Base-by-base conservation (phyloP, 768 basidiomycete species). In the Tylopilus plumbeoviolaceoides region DNA sequence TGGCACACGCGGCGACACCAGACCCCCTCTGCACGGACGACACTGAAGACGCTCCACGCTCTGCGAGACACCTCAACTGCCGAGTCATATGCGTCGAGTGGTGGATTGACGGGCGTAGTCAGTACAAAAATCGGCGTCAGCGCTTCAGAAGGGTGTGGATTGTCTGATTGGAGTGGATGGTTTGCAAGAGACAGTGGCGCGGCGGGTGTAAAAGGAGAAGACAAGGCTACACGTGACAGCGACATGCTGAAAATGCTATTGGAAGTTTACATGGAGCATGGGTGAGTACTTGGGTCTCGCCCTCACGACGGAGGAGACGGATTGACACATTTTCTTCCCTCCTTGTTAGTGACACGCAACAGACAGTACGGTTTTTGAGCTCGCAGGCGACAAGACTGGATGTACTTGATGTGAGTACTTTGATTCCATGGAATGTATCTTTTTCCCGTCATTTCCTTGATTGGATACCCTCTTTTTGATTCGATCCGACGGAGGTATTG, bases 21-120 rank as follows among this genome's bases (percentile, higher is more conserved):
- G 59, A 39, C 33, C 6, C 63, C 51, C 17, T 53, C 49, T n/a
- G 30, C 50, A 27, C 50, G 41, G 11, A 70, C 75, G 18, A 89
- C 87, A 0, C 77, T 98, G 2, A 68, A 78, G 7, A 74, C 79
- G 1, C 80, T 98, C 7, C 76, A 82, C 54, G 78, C 80, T 35
- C 70, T 97, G 10, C 78, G 78, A 47, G 95, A 98, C 64, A 74
- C 80, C 0, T 72, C 79, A 0, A 88, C 91, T 3, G 91, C 93
- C 0, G 91, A 95, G 64, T 79, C 84, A 5, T 97, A 94, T 68
- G 95, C 94, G 61, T 79, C 86, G 1, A 80, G 87, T 30, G 85
- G 84, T 17, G 91, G 94, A 5, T 80, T 82, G 38, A 47, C 38
- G 1, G 66, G 66, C 20, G 79, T 95, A 21, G 72, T 97, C 84